A percentile compares a stretch with the other conserved stretches of the same genome.
These are phyloP conservation scores for Martensiomyces pterosporus DNA, from an alignment of 192 early-diverging fungal genomes.

Conservation along the genomic window DNA sequence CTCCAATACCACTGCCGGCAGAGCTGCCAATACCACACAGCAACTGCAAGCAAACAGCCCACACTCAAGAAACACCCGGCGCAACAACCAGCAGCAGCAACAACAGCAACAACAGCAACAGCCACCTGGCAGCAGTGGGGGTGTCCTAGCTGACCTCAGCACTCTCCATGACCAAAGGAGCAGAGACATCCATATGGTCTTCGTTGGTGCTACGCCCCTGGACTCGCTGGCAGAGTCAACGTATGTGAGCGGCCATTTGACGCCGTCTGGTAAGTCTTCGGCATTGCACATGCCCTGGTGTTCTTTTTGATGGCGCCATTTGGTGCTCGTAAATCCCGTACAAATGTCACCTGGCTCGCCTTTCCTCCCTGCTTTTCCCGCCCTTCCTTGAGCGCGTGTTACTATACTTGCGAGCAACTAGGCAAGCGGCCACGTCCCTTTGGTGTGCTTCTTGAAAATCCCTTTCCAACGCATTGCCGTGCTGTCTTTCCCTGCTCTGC, in stretches of 20 bases:
- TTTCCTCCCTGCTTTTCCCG: neutral
- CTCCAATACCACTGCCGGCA: too few relatives aligned
- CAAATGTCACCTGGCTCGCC: too few relatives aligned
- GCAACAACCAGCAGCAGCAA: constrained; percentile 31
- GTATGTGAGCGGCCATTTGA: constrained; percentile 49
- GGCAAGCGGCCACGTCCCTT: too few relatives aligned
- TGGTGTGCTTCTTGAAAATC: too few relatives aligned
- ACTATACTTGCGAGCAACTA: too few relatives aligned
- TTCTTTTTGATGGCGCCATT: neutral
- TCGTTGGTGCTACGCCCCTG: constrained; percentile 23
- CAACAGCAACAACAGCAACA: constrained; percentile 17
- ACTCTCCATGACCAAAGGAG: constrained; percentile 18
- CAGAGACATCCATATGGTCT: constrained; percentile 24
- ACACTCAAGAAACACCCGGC: too few relatives aligned
- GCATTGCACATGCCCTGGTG: too few relatives aligned
- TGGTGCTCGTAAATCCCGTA: neutral
- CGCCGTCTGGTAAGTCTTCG: constrained; percentile 47
- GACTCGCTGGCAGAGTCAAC: constrained; percentile 34
- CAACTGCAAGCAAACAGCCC: too few relatives aligned
- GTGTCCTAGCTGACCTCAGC: constrained; percentile 34
- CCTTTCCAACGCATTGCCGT: neutral
- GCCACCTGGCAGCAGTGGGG: constrained; percentile 3
- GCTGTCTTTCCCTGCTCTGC: neutral
- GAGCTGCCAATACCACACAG: too few relatives aligned
- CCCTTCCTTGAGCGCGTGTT: neutral